These are phyloP conservation scores for Wickerhamomyces sp. DNA, from an alignment of 1,139 yeast genomes.

Conservation along the genomic window DNA sequence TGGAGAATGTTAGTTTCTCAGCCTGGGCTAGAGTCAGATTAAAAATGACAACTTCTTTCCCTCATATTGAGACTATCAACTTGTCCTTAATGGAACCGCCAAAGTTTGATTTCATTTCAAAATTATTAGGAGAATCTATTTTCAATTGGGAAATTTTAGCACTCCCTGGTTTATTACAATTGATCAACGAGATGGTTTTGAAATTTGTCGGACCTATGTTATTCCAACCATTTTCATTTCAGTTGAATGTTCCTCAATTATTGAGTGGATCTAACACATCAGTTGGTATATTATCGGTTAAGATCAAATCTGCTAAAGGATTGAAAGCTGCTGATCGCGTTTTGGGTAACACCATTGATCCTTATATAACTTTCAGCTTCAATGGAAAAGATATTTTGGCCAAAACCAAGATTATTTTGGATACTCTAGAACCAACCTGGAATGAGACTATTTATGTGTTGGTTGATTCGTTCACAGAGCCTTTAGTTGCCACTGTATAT, in stretches of 20 bases:
- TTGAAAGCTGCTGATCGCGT: conserved; percentile 62
- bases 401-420: conserved; percentile 59
- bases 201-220: conserved; percentile 86
- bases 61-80: conserved; percentile 88
- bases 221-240: conserved; percentile 86
- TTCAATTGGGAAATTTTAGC: conserved; percentile 85
- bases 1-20: conserved; percentile 57
- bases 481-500: conserved; percentile 60
- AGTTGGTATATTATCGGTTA: conserved; percentile 77
- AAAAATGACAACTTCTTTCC: conserved; percentile 86
- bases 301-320: conserved; percentile 60
- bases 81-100: conserved; percentile 84
- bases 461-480: conserved; percentile 74
- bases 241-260: conserved; percentile 85
- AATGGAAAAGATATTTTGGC: conserved; percentile 53
- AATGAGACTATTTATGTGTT: conserved; percentile 72
- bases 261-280: conserved; percentile 85
- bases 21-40: conserved; percentile 75
- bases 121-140: conserved; percentile 66
- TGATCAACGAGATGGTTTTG: conserved; percentile 78
- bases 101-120: conserved; percentile 74
- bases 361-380: conserved; percentile 75
- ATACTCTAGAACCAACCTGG: conserved; percentile 76
- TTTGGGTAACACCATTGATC: conserved; percentile 80
- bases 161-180: conserved; percentile 79